Conservation (phyloP, 805 yeast species). For the Metschnikowia reukaufii region DNA sequence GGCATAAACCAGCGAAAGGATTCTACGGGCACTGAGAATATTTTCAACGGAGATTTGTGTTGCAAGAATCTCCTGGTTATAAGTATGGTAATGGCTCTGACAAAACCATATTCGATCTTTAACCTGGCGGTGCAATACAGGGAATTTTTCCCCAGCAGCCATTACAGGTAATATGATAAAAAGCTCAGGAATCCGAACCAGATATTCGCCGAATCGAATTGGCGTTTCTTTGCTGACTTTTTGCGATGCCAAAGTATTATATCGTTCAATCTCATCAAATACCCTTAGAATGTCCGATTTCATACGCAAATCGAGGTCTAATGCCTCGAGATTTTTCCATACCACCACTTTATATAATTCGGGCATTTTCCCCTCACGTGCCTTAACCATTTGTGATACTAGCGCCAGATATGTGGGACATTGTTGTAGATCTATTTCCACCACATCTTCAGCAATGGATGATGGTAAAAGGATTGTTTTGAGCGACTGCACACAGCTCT, state of each 20-base stretch:
- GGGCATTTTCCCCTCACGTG: conserved; percentile 9
- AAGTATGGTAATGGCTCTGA: conserved; percentile 14
- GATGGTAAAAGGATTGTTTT: not conserved
- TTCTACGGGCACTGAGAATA: conserved; percentile 8
- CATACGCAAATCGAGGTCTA: conserved; percentile 3
- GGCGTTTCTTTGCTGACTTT: conserved; percentile 6
- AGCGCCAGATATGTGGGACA: conserved; percentile 10
- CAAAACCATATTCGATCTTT: conserved; percentile 22
- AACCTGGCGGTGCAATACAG: conserved; percentile 16
- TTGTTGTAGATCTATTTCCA: conserved; percentile 18
- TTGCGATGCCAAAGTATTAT: conserved; percentile 13
- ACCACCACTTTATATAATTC: conserved; percentile 14
- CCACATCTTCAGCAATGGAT: conserved; percentile 7
- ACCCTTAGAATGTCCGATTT: conserved; percentile 10
- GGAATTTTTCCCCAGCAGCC: conserved; percentile 4
- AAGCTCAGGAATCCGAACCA: conserved; percentile 11
- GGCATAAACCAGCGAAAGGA: conserved; percentile 23
- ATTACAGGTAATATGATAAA: conserved; percentile 16
- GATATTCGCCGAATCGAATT: conserved; percentile 11
- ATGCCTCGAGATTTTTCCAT: conserved; percentile 20
- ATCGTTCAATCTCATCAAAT: conserved; percentile 16
- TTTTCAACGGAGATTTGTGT: not conserved
- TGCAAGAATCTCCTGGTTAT: conserved; percentile 7
- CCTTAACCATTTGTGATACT: conserved; percentile 13
- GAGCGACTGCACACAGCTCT: conserved; percentile 9